These are phyloP conservation scores for Tuber magnatum DNA, from an alignment of 495 filamentous ascomycete species.

Conservation along the genomic window DNA sequence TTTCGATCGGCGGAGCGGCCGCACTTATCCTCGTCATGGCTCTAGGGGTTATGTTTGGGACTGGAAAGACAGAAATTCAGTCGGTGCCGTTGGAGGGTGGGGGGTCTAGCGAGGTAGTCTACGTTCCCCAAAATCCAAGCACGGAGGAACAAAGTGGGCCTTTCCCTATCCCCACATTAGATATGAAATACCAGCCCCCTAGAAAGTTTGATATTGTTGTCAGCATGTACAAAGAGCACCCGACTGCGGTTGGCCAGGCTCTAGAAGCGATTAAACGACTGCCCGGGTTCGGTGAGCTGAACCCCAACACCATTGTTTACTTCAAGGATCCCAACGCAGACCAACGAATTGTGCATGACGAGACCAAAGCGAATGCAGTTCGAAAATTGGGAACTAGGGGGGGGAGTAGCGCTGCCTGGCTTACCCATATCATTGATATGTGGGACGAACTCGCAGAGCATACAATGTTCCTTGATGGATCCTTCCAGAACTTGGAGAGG, in stretches of 20 bases:
- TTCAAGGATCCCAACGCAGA: constrained; percentile 39
- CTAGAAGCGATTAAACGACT: constrained; percentile 32
- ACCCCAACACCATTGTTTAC: constrained; percentile 41
- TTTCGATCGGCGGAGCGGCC: constrained; percentile 57
- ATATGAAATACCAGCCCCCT: constrained; percentile 26
- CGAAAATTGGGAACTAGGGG: constrained; percentile 41
- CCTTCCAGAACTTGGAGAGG: constrained; percentile 43
- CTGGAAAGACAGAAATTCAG: constrained; percentile 4
- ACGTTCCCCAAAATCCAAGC: constrained; percentile 2
- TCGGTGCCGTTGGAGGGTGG: constrained; percentile 7
- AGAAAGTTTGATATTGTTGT: constrained; percentile 44
- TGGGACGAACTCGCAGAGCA: constrained; percentile 47
- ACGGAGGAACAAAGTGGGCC: constrained; percentile 6
- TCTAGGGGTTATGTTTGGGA: constrained; percentile 45
- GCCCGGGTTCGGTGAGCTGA: constrained; percentile 25
- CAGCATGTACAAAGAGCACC: constrained; percentile 42
- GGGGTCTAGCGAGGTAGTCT: constrained; percentile 17
- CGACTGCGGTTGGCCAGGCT: constrained; percentile 26
- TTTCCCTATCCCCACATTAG: constrained; percentile 21
- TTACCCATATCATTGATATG: constrained; percentile 44
- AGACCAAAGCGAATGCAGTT: constrained; percentile 40
- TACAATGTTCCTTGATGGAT: constrained; percentile 48
- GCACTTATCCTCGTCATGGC: constrained; percentile 62
- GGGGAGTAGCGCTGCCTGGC: constrained; percentile 47
- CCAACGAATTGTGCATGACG: constrained; percentile 31